phyloP scores from a whole-genome alignment of 2,329 filamentous ascomycete species.

The Nemania sp. region DNA sequence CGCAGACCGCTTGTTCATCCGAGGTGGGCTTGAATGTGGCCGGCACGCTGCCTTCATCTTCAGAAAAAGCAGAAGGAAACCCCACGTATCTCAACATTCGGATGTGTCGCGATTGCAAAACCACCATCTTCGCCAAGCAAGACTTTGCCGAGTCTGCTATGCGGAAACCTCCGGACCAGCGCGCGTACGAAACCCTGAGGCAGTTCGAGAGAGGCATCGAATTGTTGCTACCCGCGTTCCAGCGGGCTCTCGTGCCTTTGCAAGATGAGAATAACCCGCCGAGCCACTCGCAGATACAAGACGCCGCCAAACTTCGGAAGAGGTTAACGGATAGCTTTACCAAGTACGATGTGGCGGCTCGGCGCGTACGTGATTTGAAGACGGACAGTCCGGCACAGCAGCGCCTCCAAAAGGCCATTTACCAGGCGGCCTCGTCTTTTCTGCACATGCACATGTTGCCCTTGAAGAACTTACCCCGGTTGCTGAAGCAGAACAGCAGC shows the following conservation, averaged over 20 bases:
- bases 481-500: slow-evolving; percentile 59
- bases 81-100: slow-evolving; percentile 75
- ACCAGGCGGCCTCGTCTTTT: slow-evolving; percentile 80
- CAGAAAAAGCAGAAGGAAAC: slow-evolving; percentile 44
- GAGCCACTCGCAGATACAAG: slow-evolving; percentile 70
- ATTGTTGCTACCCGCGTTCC: slow-evolving; percentile 80
- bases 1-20: slow-evolving; percentile 78
- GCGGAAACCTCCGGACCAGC: slow-evolving; percentile 72
- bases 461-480: slow-evolving; percentile 71
- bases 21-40: slow-evolving; percentile 82
- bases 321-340: slow-evolving; percentile 85
- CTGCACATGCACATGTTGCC: slow-evolving; percentile 90
- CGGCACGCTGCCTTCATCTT: slow-evolving; percentile 49
- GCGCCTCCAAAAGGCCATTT: slow-evolving; percentile 78
- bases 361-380: slow-evolving; percentile 77
- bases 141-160: slow-evolving; percentile 75
- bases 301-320: slow-evolving; percentile 88
- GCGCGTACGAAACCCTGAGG: slow-evolving; percentile 78
- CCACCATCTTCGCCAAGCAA: slow-evolving; percentile 63
- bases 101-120: slow-evolving; percentile 87
- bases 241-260: slow-evolving; percentile 71
- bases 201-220: slow-evolving; percentile 89
- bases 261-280: slow-evolving; percentile 60
- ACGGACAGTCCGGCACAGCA: slow-evolving; percentile 73
- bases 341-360: slow-evolving; percentile 82